Base-by-base conservation (phyloP, 306 rosid genomes). In the Macrotyloma uniflorum region DNA sequence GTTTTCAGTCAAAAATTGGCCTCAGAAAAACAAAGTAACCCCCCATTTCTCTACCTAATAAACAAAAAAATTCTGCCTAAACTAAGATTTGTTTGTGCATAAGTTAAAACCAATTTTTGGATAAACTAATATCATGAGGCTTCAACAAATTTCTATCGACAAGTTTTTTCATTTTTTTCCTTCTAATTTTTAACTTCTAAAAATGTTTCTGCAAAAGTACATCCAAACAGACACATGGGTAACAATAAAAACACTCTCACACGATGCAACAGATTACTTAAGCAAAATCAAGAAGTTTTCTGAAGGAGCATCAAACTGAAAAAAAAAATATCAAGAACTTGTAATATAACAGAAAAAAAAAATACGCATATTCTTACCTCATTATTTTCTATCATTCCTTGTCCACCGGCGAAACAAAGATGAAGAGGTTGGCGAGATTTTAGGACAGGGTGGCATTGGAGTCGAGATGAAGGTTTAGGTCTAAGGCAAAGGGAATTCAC, bases 371-470 rank as follows among this genome's bases (percentile, higher is more conserved):
- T 42, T 35, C 55, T 74, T 66, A 90, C 94, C 91, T 80, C 89
- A 78, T 68, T 80, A 64, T 67, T 85, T 38, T 55, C 90, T 85
- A 65, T 80, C 78, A 84, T 87, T 79, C 90, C 91, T 75, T 82
- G 74, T 50, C 86, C 89, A 75, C 89, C 89, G 8, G 86, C 89
- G 18, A 79, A 80, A 83, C 91, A 88, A 59, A 86, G 85, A 42
- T 82, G 87, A 67, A 75, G 82, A 57, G 80, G 28, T 24, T 36
- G 78, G 49, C 14, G 77, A 55, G 68, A 84, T 73, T 79, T 86
- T 13, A 83, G 78, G 28, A 77, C n/a, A 1, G 87, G 80, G 45
- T 75, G 33, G 46, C 61, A 63, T 55, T 43, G 86, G 68, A 77
- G 64, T 79, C 76, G 59, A 80, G 73, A 40, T 23, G 81, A 66